Base-by-base conservation (phyloP, 2,329 filamentous ascomycete genomes). In the Phyllosticta citribraziliensis region DNA sequence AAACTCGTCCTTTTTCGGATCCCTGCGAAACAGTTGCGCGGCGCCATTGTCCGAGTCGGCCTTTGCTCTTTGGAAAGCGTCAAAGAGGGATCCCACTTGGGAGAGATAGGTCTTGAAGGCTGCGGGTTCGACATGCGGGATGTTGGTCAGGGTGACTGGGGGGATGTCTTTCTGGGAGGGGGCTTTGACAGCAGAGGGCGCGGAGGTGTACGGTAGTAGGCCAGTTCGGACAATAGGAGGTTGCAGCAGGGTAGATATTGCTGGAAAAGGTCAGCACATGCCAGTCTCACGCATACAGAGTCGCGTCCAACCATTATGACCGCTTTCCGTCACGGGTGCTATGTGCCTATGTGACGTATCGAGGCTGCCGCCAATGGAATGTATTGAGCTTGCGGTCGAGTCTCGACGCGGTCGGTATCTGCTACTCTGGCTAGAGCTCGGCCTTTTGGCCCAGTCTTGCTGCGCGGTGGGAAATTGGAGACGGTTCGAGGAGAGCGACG, bases 231-330 rank as follows among this genome's bases (percentile, higher is more conserved):
- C 85, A 66, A 96, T 96, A 3, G 93, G 90, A 27, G 91, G 88
- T 70, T 96, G 89, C 3, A 97, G 82, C n/a, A 97, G 82, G 1
- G 91, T 96, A 9, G 92, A 96, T 67, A 97, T 97, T 64, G 94
- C 88, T 90, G 60, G 19, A 52, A 4, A 19, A 8, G 56, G 10
- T 63, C 52, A 65, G 61, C 56, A 19, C 25, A n/a, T 24, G 51
- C 30, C 51, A 19, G 20, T 22, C 19, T 33, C 17, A 17, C 56
- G 12, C 50, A 27, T 5, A 9, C 52, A 19, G 47, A 52, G 12
- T 22, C 56, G 11, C 10, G 55, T 20, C 65, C 59, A 73, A 89
- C 87, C 91, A 82, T 96, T 97, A 68, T 92, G 89, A 11, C 87
- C 85, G n/a, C 85, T 84, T 74, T 96, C 91, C 57, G 78, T 81